Evolutionary conservation across 192 early-diverging fungal species (phyloP).

Genomic region (Umbelopsis sp.): DNA sequence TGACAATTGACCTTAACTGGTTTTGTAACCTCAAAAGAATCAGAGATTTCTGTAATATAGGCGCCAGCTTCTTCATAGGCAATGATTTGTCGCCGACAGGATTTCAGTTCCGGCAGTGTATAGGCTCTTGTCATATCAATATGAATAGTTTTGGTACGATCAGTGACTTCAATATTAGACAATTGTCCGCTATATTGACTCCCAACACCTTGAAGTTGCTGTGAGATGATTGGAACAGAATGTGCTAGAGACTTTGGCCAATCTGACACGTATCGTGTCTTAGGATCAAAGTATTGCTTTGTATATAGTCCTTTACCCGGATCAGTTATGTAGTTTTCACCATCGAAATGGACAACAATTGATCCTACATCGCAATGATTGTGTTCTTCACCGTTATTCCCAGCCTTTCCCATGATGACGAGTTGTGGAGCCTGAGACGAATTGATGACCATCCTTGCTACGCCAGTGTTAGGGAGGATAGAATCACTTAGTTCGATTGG

Average conservation of each 20-base stretch:
- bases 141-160: not conserved
- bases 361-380: slow-evolving; percentile 7
- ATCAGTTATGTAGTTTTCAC: not conserved
- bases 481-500: not conserved
- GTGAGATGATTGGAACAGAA: not conserved
- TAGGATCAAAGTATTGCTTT: slow-evolving; percentile 9
- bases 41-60: not conserved
- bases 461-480: not conserved
- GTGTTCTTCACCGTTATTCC: slow-evolving; percentile 5
- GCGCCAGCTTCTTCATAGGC: not conserved
- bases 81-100: not conserved
- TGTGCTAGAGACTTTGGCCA: not conserved
- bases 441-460: not conserved
- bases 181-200: not conserved
- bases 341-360: not conserved
- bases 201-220: not conserved
- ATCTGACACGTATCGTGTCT: not conserved
- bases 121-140: not conserved
- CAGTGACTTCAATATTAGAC: not conserved
- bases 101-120: not conserved
- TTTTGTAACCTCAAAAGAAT: not conserved
- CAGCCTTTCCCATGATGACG: not conserved
- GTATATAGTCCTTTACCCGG: slow-evolving; percentile 4
- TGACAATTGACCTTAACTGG: not conserved
- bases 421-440: not conserved